Base-by-base conservation (phyloP, 306 rosid species). In the Dicorynia guianensis region DNA sequence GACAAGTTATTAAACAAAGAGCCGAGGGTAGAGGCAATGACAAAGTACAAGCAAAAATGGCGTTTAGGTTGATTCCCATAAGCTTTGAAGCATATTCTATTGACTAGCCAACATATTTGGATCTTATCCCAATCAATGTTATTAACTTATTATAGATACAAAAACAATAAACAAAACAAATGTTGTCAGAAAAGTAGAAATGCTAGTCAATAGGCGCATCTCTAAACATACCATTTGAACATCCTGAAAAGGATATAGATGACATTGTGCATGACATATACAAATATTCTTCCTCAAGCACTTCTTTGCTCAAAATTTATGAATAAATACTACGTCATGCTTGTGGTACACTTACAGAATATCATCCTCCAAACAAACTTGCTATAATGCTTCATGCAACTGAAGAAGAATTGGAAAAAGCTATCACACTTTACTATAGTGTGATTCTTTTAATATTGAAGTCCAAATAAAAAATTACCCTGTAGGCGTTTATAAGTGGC, bases 391-490 rank as follows among this genome's bases (percentile, higher is more conserved):
- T 40, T 20, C 50, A 17, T 18, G 42, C 35, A 50, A 43, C 30
- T 25, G 30, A 25, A 25, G 30, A 25, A 1, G 30, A 44, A 10
- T 13, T 13, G 8, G 11, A 44, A 44, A 3, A 3, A 44, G 12
- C 12, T 5, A 13, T 11, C 35, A 54, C 5, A 70, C 25, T 54
- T 35, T 5, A 36, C 11, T 52, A 50, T 15, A 34, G 38, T 15
- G 35, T 15, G 14, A 17, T 39, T 18, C 50, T 63, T 15, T 42
- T 8, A 18, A 25, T 15, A 50, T 11, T 6, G 8, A 47, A 46
- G 20, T 66, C 42, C 17, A 52, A 35, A 39, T 15, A 68, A 10
- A 82, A 61, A 17, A 33, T 57, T 15, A 65, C 53, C 49, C 14
- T 57, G 30, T 55, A 14, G 19, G 7, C 55, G 18, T 9, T 17